Conservation (phyloP, 2,329 filamentous ascomycete species). For the Cladosporium cucumerinum region DNA sequence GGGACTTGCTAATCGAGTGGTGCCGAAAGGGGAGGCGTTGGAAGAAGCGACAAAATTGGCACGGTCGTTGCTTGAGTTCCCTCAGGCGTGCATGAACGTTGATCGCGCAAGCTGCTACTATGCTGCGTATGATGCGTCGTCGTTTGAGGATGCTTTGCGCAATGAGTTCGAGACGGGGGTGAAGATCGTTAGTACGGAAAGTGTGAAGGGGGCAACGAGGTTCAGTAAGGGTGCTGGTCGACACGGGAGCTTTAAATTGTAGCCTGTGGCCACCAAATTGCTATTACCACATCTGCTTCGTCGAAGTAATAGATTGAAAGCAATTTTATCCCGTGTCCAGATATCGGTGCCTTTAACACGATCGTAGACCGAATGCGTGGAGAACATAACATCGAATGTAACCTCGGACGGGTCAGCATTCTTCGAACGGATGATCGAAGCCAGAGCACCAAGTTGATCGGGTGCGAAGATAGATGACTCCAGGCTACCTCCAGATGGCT, state of each 20-base stretch:
- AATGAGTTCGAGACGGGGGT: slow-evolving; percentile 48
- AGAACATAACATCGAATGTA: too few relatives aligned
- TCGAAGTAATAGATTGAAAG: too few relatives aligned
- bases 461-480: too few relatives aligned
- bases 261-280: background rate
- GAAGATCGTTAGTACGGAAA: slow-evolving; percentile 44
- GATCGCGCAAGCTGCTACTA: slow-evolving; percentile 52
- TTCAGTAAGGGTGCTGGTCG: slow-evolving; percentile 42
- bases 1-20: slow-evolving; percentile 53
- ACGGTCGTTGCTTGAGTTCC: slow-evolving; percentile 47
- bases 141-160: slow-evolving; percentile 50
- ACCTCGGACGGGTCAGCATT: too few relatives aligned
- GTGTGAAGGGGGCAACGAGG: slow-evolving; percentile 40
- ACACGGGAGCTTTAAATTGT: slow-evolving; percentile 35
- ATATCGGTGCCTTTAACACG: too few relatives aligned
- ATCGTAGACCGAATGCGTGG: too few relatives aligned
- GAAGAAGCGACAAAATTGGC: slow-evolving; percentile 50
- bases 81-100: slow-evolving; percentile 51
- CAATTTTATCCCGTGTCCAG: too few relatives aligned
- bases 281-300: too few relatives aligned
- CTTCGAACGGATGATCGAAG: too few relatives aligned
- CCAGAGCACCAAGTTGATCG: too few relatives aligned
- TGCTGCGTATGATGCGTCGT: slow-evolving; percentile 46
- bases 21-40: slow-evolving; percentile 49
- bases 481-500: too few relatives aligned